Evolutionary conservation across 2,329 filamentous ascomycete genomes (phyloP), one percentile per base, ranked within the genome.

Genomic region (Penicillium aurantiogriseum): DNA sequence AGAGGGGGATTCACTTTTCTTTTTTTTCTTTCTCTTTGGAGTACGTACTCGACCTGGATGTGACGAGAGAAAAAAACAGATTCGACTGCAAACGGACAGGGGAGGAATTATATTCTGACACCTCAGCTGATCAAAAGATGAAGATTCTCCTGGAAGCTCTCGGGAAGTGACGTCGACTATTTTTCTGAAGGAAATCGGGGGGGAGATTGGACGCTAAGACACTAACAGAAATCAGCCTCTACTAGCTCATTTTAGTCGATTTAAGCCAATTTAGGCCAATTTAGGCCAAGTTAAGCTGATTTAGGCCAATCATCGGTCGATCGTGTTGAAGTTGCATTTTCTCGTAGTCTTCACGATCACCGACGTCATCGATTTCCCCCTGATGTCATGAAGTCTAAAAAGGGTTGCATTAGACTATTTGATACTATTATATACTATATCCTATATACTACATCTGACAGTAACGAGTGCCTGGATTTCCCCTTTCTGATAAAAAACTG

Each of bases 311-410:
- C 53, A 53, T n/a, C 4, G 13, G 54, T 46, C 49, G 56, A 54
- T 55, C 29, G 17, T n/a, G 23, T 31, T 54, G 13, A 44, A 40
- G 60, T 51, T 54, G 51, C 51, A 58, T 40, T 51, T 23, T 27
- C n/a, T 36, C 44, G 17, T 13, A 45, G 38, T 51, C 39, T 43
- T 54, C 56, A 52, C 62, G 59, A 66, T 67, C 63, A 51, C 58
- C 61, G 62, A 67, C 65, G 64, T 65, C 64, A 67, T 64, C 56
- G 58, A n/a, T 23, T 17, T 23, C 19, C 19, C 19, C 33, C 51
- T 67, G 65, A 66, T 65, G 63, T 67, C 65, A 67, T 46, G 31
- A 15, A 58, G 23, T 39, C 33, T 43, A 8, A 45, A 44, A 19
- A 19, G 10, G 17, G 43, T 29, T 45, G 25, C 25, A 29, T 45